Evolutionary conservation across 2,329 filamentous ascomycete species (phyloP), one percentile per base, ranked within the genome.

Genomic region (Huntiella savannae): DNA sequence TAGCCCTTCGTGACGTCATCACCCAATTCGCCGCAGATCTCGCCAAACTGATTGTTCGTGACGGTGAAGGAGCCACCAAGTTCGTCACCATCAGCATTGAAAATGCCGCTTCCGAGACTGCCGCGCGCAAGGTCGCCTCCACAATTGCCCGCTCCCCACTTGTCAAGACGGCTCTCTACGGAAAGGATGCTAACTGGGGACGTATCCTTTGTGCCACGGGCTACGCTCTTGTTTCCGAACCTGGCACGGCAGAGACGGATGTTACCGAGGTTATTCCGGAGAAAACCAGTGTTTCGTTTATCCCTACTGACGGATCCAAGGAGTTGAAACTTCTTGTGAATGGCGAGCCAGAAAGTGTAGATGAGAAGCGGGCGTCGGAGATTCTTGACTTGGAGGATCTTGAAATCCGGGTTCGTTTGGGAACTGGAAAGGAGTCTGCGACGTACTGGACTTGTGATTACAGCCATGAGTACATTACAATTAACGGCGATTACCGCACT

Each of bases 101-200:
- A 40, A 82, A 87, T 55, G 77, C 82, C 3, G 68, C 74, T 1
- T 72, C 73, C 40, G 77, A 83, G 57, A 66, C 69, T 41, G 79
- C 77, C 40, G 87, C 85, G 1, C 77, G 82, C 47, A 73, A 78
- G 57, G 79, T 95, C 51, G 91, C 87, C 8, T 82, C 79, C 51
- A 80, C 83, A 40, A 95, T 98, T 58, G 87, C 91, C 12, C 77
- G 80, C 43, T 94, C 86, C 0, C 85, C 91, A 6, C 75, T 98
- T 10, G 91, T 98, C 55, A 98, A 98, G 70, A 98, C 91, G 0
- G 91, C 91, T 0, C 69, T 98, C 36, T 98, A 98, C 62, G 91
- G 91, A 53, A 85, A 86, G 60, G 91, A 98, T 59, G 91, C 91
- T 13, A 98, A 98, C 68, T 98, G 91, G 91, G 91, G 91, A 33